Base-by-base conservation (phyloP, 2,329 filamentous ascomycete genomes). In the Microcyclospora pomicola region DNA sequence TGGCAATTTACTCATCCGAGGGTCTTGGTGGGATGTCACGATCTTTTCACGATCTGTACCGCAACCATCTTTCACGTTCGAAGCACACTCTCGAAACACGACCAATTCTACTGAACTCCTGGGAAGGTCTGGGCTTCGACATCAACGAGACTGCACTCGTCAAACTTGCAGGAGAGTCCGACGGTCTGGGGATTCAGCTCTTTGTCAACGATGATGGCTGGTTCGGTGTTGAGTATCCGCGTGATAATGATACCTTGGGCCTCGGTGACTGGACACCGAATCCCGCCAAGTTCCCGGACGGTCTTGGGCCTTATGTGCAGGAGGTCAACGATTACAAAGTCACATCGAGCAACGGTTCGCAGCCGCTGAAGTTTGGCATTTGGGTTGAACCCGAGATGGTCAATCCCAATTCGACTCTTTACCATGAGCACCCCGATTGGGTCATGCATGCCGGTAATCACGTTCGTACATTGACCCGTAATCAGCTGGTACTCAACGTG, bases 331-430 rank as follows among this genome's bases (percentile, higher is more conserved):
- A 62, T 6, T 62, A 75, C 5, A 61, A 64, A 2, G 64, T 67
- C 0, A 24, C 19, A 7, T 24, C 19, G 19, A 55, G 63, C 2
- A 67, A 70, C 24, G 62, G 68, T 0, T 62, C 65, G 0, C 58
- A 61, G 0, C 62, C 68, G 2, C 53, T 80, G 34, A 62, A 67
- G 10, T 80, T 80, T 44, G 76, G 76, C 12, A 63, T 80, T 3
- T 80, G 76, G 76, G 65, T 80, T 2, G 77, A 80, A 50, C 75
- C 75, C 0, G 76, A 80, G 47, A 80, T 80, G 77, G 69, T 79
- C 35, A 77, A 74, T 40, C 69, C 71, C 1, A 71, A 74, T 37
- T 79, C 75, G 0, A 67, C 62, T 2, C 61, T 80, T 2, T 80
- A 80, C 50, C 54, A 65, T 1, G 59, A 72, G 33, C 75, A 80